Conservation (phyloP, 2,329 filamentous ascomycete species). For the Stenocarpella maydis region DNA sequence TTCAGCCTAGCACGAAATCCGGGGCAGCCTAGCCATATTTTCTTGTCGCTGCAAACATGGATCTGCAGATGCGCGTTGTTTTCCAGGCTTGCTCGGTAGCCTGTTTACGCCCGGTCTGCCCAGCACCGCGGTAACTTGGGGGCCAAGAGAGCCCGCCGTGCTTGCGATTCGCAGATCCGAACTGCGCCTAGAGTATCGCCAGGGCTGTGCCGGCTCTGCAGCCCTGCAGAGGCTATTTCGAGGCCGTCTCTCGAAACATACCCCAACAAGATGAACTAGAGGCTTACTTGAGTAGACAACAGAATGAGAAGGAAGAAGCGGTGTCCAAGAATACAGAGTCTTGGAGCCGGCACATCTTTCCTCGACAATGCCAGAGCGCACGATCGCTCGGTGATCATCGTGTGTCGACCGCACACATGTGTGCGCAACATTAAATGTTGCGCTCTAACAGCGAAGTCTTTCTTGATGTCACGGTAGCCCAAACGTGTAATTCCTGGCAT, state of each 20-base stretch:
- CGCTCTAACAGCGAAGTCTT: neutral
- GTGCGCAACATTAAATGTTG: neutral
- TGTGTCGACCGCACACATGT: neutral
- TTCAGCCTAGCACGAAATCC: neutral
- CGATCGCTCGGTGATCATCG: neutral
- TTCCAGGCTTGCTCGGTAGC: neutral
- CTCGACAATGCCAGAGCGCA: neutral
- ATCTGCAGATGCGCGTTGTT: conserved; percentile 1
- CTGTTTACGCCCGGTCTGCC: neutral
- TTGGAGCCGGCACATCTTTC: neutral
- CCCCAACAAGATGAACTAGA: conserved; percentile 13
- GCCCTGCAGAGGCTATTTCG: conserved; percentile 12
- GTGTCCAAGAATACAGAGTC: neutral
- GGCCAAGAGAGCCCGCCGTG: neutral
- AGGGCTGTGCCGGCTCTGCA: neutral
- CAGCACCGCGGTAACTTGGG: neutral
- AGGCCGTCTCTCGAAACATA: neutral
- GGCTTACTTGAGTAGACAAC: neutral
- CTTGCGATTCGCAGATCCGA: conserved; percentile 21
- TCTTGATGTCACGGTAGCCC: neutral
- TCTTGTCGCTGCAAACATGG: neutral
- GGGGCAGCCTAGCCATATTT: neutral
- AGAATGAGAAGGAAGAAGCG: neutral
- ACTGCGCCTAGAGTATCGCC: neutral
- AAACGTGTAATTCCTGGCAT: no score